phyloP scores from a whole-genome alignment of 305 asterid genomes.

The Solanum hybrid region DNA sequence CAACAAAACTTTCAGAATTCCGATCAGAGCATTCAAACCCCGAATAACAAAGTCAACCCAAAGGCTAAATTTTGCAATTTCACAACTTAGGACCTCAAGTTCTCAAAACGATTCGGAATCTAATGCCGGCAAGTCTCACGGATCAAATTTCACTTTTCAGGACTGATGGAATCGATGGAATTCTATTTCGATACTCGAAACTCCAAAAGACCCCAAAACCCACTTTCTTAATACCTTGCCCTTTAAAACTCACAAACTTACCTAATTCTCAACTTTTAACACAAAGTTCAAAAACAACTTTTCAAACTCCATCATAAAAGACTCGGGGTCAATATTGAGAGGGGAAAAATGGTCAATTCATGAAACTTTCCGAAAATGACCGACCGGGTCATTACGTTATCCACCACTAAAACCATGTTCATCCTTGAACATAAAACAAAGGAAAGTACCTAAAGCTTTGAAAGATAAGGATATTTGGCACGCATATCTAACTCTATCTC shows the following conservation, averaged over 20 bases:
- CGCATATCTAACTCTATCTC: background rate
- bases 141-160: background rate
- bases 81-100: background rate
- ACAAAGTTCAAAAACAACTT: background rate
- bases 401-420: background rate
- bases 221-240: background rate
- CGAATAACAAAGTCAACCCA: background rate
- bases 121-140: background rate
- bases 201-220: background rate
- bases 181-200: background rate
- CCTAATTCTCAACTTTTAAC: background rate
- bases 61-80: background rate
- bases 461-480: background rate
- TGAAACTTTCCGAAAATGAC: background rate
- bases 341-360: background rate
- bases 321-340: background rate
- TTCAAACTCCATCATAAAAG: background rate
- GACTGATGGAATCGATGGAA: background rate
- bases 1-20: background rate
- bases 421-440: background rate
- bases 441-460: background rate
- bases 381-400: background rate
- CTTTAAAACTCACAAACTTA: background rate
- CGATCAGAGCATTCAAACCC: accelerated
- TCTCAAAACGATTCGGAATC: background rate